phyloP scores from a whole-genome alignment of 768 basidiomycete genomes.

The Leccinum variicolor region DNA sequence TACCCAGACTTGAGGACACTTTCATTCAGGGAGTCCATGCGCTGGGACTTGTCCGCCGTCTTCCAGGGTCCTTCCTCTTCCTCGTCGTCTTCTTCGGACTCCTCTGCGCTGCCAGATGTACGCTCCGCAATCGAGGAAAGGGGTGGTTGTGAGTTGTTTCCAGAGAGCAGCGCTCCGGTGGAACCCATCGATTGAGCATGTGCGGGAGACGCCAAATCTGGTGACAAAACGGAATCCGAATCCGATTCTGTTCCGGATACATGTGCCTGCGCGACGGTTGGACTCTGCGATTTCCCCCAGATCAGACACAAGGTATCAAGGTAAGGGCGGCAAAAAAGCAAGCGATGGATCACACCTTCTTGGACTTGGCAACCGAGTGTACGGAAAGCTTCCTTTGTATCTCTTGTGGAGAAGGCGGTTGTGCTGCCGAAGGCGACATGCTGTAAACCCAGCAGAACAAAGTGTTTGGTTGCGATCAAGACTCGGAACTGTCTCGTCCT shows the following conservation, averaged over 20 bases:
- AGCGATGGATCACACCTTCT: slow-evolving; percentile 36
- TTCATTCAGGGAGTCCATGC: slow-evolving; percentile 53
- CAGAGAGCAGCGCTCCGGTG: slow-evolving; percentile 27
- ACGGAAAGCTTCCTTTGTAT: slow-evolving; percentile 82
- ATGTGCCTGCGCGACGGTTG: slow-evolving; percentile 27
- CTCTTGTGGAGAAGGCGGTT: slow-evolving; percentile 84
- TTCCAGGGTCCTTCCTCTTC: slow-evolving; percentile 67
- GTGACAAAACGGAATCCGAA: slow-evolving; percentile 67
- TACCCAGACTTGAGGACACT: slow-evolving; percentile 88
- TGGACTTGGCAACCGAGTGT: slow-evolving; percentile 55
- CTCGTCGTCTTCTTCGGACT: slow-evolving; percentile 73
- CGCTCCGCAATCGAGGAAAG: slow-evolving; percentile 79
- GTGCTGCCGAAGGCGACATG: slow-evolving; percentile 29
- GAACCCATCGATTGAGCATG: slow-evolving; percentile 34
- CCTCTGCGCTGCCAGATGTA: slow-evolving; percentile 66
- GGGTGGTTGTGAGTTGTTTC: slow-evolving; percentile 44
- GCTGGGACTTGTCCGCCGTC: slow-evolving; percentile 43
- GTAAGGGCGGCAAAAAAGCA: neutral
- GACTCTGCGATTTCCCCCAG: slow-evolving; percentile 25
- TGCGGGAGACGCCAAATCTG: slow-evolving; percentile 45
- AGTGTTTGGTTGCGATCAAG: slow-evolving; percentile 14
- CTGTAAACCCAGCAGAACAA: slow-evolving; percentile 8
- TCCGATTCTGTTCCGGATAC: slow-evolving; percentile 84
- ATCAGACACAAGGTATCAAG: slow-evolving; percentile 13
- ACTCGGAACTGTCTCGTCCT: neutral